These are phyloP conservation scores for Pleurotus cornucopiae DNA, from an alignment of 768 basidiomycete genomes.

Conservation along the genomic window DNA sequence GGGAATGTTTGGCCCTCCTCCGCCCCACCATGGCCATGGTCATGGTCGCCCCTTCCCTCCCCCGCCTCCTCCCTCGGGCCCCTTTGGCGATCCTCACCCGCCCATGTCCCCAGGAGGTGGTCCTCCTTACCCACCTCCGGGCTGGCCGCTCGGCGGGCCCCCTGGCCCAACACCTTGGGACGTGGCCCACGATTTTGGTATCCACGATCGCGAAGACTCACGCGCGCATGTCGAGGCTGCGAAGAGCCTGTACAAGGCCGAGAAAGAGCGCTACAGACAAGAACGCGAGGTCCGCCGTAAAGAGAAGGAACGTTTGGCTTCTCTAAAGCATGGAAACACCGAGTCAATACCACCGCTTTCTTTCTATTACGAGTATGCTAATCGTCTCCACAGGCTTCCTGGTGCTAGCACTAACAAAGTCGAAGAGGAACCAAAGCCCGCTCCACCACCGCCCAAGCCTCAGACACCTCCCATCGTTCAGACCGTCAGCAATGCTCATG, in stretches of 20 bases:
- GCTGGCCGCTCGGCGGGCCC: slow-evolving; percentile 9
- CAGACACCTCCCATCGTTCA: slow-evolving; percentile 24
- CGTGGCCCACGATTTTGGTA: slow-evolving; percentile 7
- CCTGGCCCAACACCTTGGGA: slow-evolving; percentile 13
- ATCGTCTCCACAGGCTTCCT: too few species aligned
- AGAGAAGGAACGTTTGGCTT: slow-evolving; percentile 22
- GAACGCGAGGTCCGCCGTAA: slow-evolving; percentile 48
- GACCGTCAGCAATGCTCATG: slow-evolving; percentile 60
- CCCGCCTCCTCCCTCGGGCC: slow-evolving; percentile 12
- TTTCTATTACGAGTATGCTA: too few species aligned
- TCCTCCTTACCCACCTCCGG: slow-evolving; percentile 3
- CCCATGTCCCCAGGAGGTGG: slow-evolving; percentile 7
- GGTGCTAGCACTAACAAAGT: not conserved
- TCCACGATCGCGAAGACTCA: slow-evolving; percentile 31
- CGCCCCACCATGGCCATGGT: slow-evolving; percentile 12
- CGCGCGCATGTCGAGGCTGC: slow-evolving; percentile 57
- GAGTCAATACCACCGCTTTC: not conserved
- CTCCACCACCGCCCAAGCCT: slow-evolving; percentile 8
- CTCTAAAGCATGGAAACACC: not conserved
- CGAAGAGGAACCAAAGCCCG: slow-evolving; percentile 8
- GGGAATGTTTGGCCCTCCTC: slow-evolving; percentile 6
- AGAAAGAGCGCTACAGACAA: slow-evolving; percentile 66
- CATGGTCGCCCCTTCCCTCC: slow-evolving; percentile 13
- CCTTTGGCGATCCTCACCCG: slow-evolving; percentile 2
- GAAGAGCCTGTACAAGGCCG: slow-evolving; percentile 60